Conservation (phyloP, 371 early-diverging fungal species). For the Mucor velutinosus region DNA sequence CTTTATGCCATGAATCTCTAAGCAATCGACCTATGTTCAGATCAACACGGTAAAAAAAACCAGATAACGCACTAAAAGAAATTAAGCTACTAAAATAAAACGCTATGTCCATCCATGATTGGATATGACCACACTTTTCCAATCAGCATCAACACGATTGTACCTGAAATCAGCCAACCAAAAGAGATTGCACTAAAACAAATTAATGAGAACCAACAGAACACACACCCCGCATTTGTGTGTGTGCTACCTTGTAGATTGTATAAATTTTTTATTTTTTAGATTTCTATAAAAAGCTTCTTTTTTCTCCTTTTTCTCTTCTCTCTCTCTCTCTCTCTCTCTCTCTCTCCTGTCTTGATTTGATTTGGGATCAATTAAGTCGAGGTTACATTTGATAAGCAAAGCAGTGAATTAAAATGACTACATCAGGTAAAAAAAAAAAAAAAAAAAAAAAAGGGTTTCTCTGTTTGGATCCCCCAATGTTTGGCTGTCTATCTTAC, state of each 20-base stretch:
- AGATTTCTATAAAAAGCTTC: not conserved
- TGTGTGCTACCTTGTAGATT: not conserved
- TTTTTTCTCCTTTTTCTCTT: not conserved
- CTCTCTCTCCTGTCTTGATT: conserved; percentile 5
- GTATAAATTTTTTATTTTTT: not conserved
- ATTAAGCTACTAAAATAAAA: no score
- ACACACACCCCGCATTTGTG: conserved; percentile 8
- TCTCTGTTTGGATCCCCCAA: conserved; percentile 9
- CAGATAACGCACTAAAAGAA: not conserved
- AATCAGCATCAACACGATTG: conserved; percentile 20
- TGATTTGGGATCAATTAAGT: not conserved
- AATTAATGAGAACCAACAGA: not conserved
- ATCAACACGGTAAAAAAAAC: not conserved
- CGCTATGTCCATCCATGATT: not conserved
- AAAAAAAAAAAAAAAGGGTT: no score
- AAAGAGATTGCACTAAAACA: not conserved
- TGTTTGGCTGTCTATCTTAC: conserved; percentile 10
- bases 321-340: not conserved
- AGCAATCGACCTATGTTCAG: no score
- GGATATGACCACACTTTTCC: conserved; percentile 6
- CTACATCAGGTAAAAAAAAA: conserved; percentile 19
- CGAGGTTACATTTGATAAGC: no score
- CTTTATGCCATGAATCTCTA: not conserved
- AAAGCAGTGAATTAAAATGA: conserved; percentile 2
- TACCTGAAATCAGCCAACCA: conserved; percentile 13